These are phyloP conservation scores for Suhomyces bokatorum DNA, from an alignment of 1,139 yeast species.

Conservation along the genomic window DNA sequence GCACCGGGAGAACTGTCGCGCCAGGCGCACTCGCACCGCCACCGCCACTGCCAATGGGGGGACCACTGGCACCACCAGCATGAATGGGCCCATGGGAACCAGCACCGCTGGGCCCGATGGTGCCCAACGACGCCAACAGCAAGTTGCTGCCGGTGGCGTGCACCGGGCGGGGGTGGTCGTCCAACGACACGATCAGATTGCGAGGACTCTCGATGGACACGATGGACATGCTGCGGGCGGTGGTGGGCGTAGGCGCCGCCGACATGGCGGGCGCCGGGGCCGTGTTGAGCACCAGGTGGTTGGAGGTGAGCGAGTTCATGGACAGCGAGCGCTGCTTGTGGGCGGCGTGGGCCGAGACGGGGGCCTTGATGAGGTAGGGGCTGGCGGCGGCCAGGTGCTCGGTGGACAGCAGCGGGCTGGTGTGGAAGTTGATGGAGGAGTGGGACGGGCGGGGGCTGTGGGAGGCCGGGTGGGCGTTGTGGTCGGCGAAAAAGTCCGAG, in stretches of 20 bases:
- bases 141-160: slow-evolving; percentile 36
- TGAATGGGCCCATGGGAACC: too few species aligned
- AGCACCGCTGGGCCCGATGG: background rate
- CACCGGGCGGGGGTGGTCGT: slow-evolving; percentile 34
- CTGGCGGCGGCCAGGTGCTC: slow-evolving; percentile 25
- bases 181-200: slow-evolving; percentile 44
- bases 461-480: slow-evolving; percentile 4
- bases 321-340: slow-evolving; percentile 37
- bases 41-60: too few species aligned
- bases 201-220: slow-evolving; percentile 44
- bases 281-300: slow-evolving; percentile 9
- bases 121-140: slow-evolving; percentile 6
- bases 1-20: background rate
- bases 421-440: slow-evolving; percentile 21
- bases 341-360: slow-evolving; percentile 12
- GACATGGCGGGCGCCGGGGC: slow-evolving; percentile 2
- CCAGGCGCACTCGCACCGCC: too few species aligned
- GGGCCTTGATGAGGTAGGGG: slow-evolving; percentile 26
- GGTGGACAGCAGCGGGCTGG: slow-evolving; percentile 19
- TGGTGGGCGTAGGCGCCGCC: slow-evolving; percentile 17
- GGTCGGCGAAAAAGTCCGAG: slow-evolving; percentile 22
- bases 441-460: slow-evolving; percentile 8
- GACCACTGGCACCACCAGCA: background rate
- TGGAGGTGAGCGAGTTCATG: slow-evolving; percentile 28
- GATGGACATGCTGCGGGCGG: slow-evolving; percentile 38